phyloP scores from a whole-genome alignment of 1,284 basidiomycete species.

The Ganoderma boninense region DNA sequence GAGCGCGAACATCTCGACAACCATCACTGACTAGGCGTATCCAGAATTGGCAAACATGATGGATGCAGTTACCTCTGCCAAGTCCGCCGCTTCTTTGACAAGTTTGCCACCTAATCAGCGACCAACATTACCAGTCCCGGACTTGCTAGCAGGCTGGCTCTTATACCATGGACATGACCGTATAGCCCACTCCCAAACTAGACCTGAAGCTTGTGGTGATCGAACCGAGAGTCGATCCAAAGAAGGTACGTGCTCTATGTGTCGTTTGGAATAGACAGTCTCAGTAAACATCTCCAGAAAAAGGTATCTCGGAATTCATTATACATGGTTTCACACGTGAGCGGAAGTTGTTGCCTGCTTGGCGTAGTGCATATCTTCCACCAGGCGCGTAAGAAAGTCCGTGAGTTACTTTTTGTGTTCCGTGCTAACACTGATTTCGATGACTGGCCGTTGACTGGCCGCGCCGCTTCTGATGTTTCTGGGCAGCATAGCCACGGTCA shows the following conservation, averaged over 20 bases:
- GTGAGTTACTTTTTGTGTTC: neutral
- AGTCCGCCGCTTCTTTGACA: neutral
- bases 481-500: neutral
- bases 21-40: neutral
- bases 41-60: neutral
- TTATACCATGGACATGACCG: too few relatives aligned
- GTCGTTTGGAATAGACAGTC: neutral
- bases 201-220: neutral
- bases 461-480: neutral
- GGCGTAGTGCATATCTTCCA: neutral
- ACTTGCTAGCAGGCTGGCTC: too few relatives aligned
- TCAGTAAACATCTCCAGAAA: neutral
- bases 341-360: neutral
- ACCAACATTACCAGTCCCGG: neutral
- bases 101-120: neutral
- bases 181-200: too few relatives aligned
- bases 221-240: neutral
- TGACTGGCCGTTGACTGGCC: too few relatives aligned
- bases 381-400: neutral
- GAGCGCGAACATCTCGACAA: neutral
- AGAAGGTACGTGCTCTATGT: neutral
- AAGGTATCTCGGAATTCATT: neutral
- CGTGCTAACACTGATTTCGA: neutral
- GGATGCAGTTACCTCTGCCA: neutral
- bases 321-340: neutral